A percentile compares a stretch with the other conserved stretches of the same genome.
These are phyloP conservation scores for Rhodosporidiobolus sp. DNA, from an alignment of 768 basidiomycete species.

Conservation along the genomic window DNA sequence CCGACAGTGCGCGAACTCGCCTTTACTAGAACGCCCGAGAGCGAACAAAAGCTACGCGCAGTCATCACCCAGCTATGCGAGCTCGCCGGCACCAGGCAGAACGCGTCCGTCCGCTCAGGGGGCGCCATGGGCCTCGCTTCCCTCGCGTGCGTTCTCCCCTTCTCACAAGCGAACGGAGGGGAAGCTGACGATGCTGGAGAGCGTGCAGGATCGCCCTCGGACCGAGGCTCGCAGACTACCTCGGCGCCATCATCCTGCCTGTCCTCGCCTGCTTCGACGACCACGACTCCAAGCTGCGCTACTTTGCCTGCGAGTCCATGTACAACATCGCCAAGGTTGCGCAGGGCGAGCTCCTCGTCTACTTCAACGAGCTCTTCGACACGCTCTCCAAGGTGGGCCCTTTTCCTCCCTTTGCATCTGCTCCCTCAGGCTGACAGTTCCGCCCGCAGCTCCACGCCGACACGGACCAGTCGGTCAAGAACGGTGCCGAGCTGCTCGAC, in stretches of 20 bases:
- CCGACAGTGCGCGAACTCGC: conserved; percentile 24
- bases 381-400: conserved; percentile 82
- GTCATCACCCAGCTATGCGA: conserved; percentile 29
- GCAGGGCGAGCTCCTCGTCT: conserved; percentile 91
- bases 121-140: conserved; percentile 26
- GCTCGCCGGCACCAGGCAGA: conserved; percentile 6
- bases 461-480: conserved; percentile 92
- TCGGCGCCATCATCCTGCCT: conserved; percentile 86
- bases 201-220: conserved; percentile 72
- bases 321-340: conserved; percentile 93
- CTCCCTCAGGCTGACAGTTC: not conserved
- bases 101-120: conserved; percentile 11
- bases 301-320: conserved; percentile 95
- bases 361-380: conserved; percentile 98
- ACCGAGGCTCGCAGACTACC: conserved; percentile 79
- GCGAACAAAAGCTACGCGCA: conserved; percentile 4
- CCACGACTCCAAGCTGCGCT: conserved; percentile 87
- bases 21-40: not conserved
- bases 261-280: conserved; percentile 89
- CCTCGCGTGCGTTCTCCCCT: conserved; percentile 2
- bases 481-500: conserved; percentile 94
- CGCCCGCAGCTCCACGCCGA: conserved; percentile 80
- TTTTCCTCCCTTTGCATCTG: not conserved
- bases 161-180: not conserved
- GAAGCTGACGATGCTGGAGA: not conserved